Base-by-base conservation (phyloP, 2,329 filamentous ascomycete species). In the Teratosphaeria zuluensis region DNA sequence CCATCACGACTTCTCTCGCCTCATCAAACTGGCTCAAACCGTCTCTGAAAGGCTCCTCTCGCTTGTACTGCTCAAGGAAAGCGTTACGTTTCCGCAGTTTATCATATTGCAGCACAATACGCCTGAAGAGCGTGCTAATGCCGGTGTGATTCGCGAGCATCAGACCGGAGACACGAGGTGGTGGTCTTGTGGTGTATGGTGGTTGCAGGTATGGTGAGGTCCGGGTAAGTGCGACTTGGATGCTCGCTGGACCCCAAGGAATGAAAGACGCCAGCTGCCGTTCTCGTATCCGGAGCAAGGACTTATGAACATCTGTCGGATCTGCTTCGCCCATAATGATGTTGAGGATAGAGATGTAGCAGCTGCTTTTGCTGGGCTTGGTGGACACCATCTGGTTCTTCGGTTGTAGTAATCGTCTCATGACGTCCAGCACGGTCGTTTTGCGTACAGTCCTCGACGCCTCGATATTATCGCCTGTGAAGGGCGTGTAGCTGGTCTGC, bases 321-420 rank as follows among this genome's bases (percentile, higher is more conserved):
- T 99, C 95, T 46, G 95, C 94, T 74, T 99, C 94, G 69, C 94
- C 94, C 78, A 97, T 94, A 68, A 99, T 99, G 68, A 99, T 96
- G 75, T 99, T 97, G 63, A 99, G 80, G 66, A 99, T 97, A 54
- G 91, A 96, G 70, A 99, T 97, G 78, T 99, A 99, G 78, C 94
- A 99, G 77, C 91, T 96, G 78, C 90, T 95, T 78, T 97, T 97
- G 68, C 88, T 89, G 1, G 92, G 92, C 58, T 91, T 88, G 24
- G 94, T 96, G 28, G 92, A 96, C 53, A 99, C 94, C 94, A 99
- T 99, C 72, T 95, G 87, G 76, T 99, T 99, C 81, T 99, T 99
- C 46, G 94, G 94, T 75, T 99, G 95, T 59, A 99, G 79, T 28
- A 99, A 79, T 60, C 94, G 84, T 59, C 94, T 85, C 94, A 99